phyloP scores from a whole-genome alignment of 164 flowering plant species.

The Tinospora cordifolia region DNA sequence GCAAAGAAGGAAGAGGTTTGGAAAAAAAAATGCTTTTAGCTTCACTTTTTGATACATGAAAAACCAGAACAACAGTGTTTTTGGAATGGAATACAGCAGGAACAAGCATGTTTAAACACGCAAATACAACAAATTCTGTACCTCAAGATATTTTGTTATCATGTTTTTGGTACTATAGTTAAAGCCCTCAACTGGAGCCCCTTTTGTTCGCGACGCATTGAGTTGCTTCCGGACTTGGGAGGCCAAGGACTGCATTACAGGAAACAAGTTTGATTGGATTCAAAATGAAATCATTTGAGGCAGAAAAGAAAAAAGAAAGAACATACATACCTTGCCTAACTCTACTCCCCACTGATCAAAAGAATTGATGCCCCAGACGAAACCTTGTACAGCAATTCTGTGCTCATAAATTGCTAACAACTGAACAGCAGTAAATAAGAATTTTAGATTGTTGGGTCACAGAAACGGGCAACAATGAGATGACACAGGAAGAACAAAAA shows the following conservation, averaged over 20 bases:
- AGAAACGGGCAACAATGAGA: neutral
- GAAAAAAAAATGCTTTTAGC: neutral
- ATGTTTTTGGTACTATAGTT: slow-evolving; percentile 67
- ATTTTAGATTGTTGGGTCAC: neutral
- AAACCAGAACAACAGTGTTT: neutral
- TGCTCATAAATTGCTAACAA: slow-evolving; percentile 91
- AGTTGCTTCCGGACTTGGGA: slow-evolving; percentile 85
- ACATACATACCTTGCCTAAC: slow-evolving; percentile 72
- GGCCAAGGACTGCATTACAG: slow-evolving; percentile 63
- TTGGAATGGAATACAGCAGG: neutral
- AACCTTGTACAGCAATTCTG: slow-evolving; percentile 92
- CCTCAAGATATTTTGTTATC: slow-evolving; percentile 68
- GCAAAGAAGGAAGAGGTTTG: slow-evolving; percentile 16
- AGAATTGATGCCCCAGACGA: slow-evolving; percentile 96
- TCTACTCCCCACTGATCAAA: slow-evolving; percentile 99
- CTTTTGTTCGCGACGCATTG: slow-evolving; percentile 55
- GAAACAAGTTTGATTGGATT: neutral
- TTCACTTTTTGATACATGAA: neutral
- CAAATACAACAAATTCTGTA: slow-evolving; percentile 17
- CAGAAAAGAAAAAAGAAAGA: neutral
- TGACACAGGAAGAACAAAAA: neutral
- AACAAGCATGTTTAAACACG: neutral
- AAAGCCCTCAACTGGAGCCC: slow-evolving; percentile 71
- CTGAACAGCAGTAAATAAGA: slow-evolving; percentile 31
- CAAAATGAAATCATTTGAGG: neutral